Evolutionary conservation across 768 basidiomycete species (phyloP).

Genomic region (Favolaschia claudopus): DNA sequence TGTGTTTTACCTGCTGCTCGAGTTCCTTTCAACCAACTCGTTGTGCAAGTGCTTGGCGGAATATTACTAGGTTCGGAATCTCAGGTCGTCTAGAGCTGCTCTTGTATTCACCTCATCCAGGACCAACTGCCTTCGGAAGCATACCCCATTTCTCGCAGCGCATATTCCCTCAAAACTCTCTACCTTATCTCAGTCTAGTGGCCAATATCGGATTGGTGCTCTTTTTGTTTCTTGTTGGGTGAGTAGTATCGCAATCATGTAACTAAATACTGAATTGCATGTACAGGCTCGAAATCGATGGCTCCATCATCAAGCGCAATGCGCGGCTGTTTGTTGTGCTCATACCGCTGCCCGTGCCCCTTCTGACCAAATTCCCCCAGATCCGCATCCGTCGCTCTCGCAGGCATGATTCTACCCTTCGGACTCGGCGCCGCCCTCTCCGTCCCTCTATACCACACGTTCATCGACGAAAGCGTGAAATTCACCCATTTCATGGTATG

Average conservation of each 20-base stretch:
- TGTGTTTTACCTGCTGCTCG: neutral
- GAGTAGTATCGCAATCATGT: neutral
- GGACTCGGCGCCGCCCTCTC: constrained; percentile 75
- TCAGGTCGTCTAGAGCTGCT: neutral
- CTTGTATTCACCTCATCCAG: constrained; percentile 31
- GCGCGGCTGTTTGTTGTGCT: constrained; percentile 70
- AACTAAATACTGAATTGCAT: neutral
- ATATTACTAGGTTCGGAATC: constrained; percentile 73
- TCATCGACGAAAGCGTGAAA: constrained; percentile 69
- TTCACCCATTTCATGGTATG: constrained; percentile 95
- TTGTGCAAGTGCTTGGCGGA: constrained; percentile 83
- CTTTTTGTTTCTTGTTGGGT: constrained; percentile 91
- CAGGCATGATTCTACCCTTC: constrained; percentile 90
- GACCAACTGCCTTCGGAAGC: constrained; percentile 67
- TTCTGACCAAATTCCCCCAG: too few relatives aligned
- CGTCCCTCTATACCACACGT: constrained; percentile 75
- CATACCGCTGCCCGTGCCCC: too few relatives aligned
- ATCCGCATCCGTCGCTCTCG: constrained; percentile 74
- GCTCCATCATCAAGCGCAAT: constrained; percentile 78
- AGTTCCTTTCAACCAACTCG: neutral
- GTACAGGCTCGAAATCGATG: constrained; percentile 78
- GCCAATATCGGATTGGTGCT: constrained; percentile 90
- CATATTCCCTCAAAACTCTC: constrained; percentile 79
- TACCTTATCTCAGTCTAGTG: constrained; percentile 82
- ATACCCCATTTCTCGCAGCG: constrained; percentile 89